phyloP scores from a whole-genome alignment of 108 stramenopile genomes.

The Pseudonitzschia multistriata region DNA sequence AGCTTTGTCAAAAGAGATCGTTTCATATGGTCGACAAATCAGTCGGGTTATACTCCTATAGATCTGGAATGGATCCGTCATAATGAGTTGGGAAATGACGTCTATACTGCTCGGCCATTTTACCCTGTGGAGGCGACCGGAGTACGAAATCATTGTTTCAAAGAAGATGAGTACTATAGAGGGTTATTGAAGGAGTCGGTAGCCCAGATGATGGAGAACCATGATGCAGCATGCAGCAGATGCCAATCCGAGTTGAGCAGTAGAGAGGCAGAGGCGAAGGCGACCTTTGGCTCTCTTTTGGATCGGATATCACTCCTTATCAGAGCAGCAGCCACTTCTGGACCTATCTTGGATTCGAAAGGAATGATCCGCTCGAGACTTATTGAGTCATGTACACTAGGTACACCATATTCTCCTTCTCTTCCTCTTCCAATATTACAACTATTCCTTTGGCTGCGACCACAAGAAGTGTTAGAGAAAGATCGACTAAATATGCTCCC shows the following conservation, averaged over 20 bases:
- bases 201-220: slow-evolving; percentile 20
- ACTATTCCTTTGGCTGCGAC: slow-evolving; percentile 36
- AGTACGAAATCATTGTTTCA: slow-evolving; percentile 11
- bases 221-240: neutral
- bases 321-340: slow-evolving; percentile 12
- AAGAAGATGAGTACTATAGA: slow-evolving; percentile 34
- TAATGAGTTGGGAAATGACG: slow-evolving; percentile 31
- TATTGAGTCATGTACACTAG: slow-evolving; percentile 17
- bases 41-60: slow-evolving; percentile 41
- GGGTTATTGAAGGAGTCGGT: slow-evolving; percentile 40
- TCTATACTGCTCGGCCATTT: slow-evolving; percentile 18
- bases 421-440: slow-evolving; percentile 32
- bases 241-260: neutral
- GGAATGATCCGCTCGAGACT: neutral
- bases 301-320: slow-evolving; percentile 31
- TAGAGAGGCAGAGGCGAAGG: slow-evolving; percentile 4
- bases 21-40: slow-evolving; percentile 34
- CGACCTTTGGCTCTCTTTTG: slow-evolving; percentile 26
- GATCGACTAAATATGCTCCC: slow-evolving; percentile 38
- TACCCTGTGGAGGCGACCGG: slow-evolving; percentile 28
- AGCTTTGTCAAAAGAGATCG: neutral
- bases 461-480: slow-evolving; percentile 13
- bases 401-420: slow-evolving; percentile 9
- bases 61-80: slow-evolving; percentile 51
- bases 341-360: neutral